Evolutionary conservation across 2,329 filamentous ascomycete species (phyloP).

Genomic region (Ascochyta clinopodiicola): DNA sequence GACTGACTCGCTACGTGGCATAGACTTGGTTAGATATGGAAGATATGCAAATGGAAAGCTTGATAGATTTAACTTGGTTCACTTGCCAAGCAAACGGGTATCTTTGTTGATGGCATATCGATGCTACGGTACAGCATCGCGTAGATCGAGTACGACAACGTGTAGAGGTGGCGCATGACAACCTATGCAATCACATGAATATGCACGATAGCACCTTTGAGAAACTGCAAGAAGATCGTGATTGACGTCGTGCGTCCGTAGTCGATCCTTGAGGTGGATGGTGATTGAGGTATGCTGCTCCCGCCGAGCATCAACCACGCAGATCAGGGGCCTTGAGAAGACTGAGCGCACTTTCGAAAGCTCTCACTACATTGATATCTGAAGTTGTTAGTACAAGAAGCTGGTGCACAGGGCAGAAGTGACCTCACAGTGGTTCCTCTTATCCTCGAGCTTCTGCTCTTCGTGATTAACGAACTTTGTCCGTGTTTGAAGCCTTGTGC

Average conservation of each 20-base stretch:
- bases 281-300: constrained; percentile 29
- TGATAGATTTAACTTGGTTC: background rate
- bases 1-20: constrained; percentile 22
- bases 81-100: constrained; percentile 4
- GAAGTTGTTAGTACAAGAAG: constrained; percentile 1
- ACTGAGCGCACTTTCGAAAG: constrained; percentile 57
- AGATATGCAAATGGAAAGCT: constrained; percentile 5
- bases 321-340: constrained; percentile 46
- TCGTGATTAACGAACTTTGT: constrained; percentile 76
- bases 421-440: constrained; percentile 78
- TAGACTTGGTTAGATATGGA: constrained; percentile 30
- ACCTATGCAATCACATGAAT: background rate
- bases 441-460: constrained; percentile 74
- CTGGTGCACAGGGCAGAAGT: background rate
- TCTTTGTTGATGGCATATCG: background rate
- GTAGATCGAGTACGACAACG: background rate
- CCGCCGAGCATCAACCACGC: constrained; percentile 39
- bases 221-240: background rate
- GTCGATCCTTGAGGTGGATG: background rate
- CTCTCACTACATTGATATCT: constrained; percentile 56
- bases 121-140: background rate
- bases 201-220: background rate
- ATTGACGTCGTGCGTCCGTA: background rate
- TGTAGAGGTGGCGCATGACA: background rate
- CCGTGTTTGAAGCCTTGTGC: constrained; percentile 75